Conservation (phyloP, 768 basidiomycete genomes). For the Exidia glandulosa region DNA sequence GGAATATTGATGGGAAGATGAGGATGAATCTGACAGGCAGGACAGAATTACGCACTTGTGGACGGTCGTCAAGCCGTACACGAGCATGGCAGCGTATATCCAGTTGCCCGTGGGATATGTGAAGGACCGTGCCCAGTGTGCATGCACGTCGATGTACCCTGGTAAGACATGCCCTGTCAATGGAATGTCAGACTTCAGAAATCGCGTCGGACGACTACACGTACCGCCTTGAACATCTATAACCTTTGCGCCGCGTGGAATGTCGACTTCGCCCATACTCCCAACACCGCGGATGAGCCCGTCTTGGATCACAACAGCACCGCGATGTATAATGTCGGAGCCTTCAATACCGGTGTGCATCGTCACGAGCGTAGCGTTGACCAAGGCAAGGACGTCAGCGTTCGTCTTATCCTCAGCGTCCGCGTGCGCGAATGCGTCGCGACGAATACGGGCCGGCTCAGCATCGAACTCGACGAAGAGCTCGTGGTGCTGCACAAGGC, state of each 20-base stretch:
- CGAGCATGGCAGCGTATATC: conserved; percentile 66
- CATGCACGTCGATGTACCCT: conserved; percentile 68
- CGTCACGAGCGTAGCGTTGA: conserved; percentile 59
- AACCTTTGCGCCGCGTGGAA: conserved; percentile 31
- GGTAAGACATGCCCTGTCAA: conserved; percentile 49
- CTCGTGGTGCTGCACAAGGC: conserved; percentile 45
- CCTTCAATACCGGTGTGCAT: conserved; percentile 46
- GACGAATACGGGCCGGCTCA: conserved; percentile 2
- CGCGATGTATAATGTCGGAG: conserved; percentile 41
- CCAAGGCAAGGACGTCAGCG: conserved; percentile 43
- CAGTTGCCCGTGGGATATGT: conserved; percentile 53
- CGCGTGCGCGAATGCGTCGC: too few species aligned
- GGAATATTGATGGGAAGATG: background rate
- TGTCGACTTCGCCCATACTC: conserved; percentile 19
- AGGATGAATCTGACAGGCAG: background rate
- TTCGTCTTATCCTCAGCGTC: conserved; percentile 14
- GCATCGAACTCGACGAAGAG: conserved; percentile 50
- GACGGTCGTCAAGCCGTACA: conserved; percentile 64
- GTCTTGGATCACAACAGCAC: conserved; percentile 39
- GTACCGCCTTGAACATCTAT: conserved; percentile 55
- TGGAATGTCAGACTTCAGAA: background rate
- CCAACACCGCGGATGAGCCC: conserved; percentile 48
- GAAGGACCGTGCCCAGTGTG: conserved; percentile 58
- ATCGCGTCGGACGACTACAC: conserved; percentile 4
- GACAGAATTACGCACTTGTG: conserved; percentile 46